phyloP scores from a whole-genome alignment of 164 flowering plant genomes.

The Berberis vulgaris region DNA sequence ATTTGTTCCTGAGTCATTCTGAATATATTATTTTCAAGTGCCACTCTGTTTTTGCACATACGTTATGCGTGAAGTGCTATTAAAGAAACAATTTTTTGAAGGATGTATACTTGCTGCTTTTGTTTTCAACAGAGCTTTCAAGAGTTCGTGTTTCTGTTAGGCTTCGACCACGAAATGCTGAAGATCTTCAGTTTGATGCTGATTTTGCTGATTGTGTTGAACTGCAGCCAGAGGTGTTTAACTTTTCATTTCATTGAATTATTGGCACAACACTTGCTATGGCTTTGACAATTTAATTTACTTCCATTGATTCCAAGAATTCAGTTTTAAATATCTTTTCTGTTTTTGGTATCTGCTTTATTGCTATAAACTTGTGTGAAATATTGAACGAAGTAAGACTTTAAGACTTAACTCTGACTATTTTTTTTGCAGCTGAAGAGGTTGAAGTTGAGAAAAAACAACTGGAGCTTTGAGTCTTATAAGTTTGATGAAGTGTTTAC shows the following conservation, averaged over 20 bases:
- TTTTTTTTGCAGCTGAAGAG: slow-evolving; percentile 54
- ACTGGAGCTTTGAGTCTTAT: slow-evolving; percentile 82
- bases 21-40: too few relatives aligned
- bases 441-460: slow-evolving; percentile 69
- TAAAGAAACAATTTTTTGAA: too few relatives aligned
- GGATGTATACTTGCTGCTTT: not conserved
- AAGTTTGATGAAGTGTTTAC: slow-evolving; percentile 82
- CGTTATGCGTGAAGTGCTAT: too few relatives aligned
- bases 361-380: too few relatives aligned
- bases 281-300: too few relatives aligned
- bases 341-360: too few relatives aligned
- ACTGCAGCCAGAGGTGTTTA: slow-evolving; percentile 79
- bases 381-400: too few relatives aligned
- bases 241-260: not conserved
- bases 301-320: too few relatives aligned
- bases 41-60: too few relatives aligned
- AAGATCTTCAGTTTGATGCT: slow-evolving; percentile 57
- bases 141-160: slow-evolving; percentile 91
- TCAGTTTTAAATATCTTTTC: too few relatives aligned
- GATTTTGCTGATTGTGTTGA: slow-evolving; percentile 87
- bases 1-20: too few relatives aligned
- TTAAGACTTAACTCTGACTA: not conserved
- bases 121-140: slow-evolving; percentile 39
- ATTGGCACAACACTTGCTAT: too few relatives aligned
- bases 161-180: slow-evolving; percentile 71